Evolutionary conservation across 495 filamentous ascomycete genomes (phyloP).

Genomic region (Penicillium lividum): DNA sequence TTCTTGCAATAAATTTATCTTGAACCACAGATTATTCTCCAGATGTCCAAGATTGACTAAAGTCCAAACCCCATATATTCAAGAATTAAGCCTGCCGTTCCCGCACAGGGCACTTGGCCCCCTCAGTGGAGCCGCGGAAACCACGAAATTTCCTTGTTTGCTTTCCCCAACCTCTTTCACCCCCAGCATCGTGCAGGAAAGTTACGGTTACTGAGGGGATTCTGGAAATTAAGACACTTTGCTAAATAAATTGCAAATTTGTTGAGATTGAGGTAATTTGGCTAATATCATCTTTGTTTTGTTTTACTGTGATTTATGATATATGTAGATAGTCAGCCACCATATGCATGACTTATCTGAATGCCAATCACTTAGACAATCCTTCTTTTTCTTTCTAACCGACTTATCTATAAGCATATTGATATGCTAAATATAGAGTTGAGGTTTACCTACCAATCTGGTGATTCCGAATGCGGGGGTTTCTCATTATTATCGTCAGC

Average conservation of each 20-base stretch:
- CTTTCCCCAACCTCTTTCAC: slow-evolving; percentile 6
- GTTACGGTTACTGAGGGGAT: slow-evolving; percentile 5
- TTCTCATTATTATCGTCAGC: slow-evolving; percentile 15
- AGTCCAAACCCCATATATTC: too few relatives aligned
- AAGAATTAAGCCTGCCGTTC: neutral
- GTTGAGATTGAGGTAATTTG: neutral
- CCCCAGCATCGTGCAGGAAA: slow-evolving; percentile 7
- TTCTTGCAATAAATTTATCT: too few relatives aligned
- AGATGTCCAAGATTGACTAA: too few relatives aligned
- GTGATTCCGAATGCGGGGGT: slow-evolving; percentile 21
- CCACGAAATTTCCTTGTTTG: neutral
- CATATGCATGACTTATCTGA: too few relatives aligned
- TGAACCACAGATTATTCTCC: too few relatives aligned
- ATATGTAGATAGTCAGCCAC: too few relatives aligned
- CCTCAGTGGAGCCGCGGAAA: slow-evolving; percentile 13
- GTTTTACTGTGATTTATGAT: too few relatives aligned
- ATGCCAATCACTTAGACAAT: too few relatives aligned
- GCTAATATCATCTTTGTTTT: too few relatives aligned
- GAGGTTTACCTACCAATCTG: neutral
- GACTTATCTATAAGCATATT: too few relatives aligned
- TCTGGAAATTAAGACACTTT: neutral
- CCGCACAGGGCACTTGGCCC: slow-evolving; percentile 20
- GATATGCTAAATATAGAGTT: slow-evolving; percentile 8
- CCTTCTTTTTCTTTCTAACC: too few relatives aligned
- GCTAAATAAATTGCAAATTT: too few relatives aligned